Conservation (phyloP, 1,284 basidiomycete genomes). For the Jaminaea rosea region DNA sequence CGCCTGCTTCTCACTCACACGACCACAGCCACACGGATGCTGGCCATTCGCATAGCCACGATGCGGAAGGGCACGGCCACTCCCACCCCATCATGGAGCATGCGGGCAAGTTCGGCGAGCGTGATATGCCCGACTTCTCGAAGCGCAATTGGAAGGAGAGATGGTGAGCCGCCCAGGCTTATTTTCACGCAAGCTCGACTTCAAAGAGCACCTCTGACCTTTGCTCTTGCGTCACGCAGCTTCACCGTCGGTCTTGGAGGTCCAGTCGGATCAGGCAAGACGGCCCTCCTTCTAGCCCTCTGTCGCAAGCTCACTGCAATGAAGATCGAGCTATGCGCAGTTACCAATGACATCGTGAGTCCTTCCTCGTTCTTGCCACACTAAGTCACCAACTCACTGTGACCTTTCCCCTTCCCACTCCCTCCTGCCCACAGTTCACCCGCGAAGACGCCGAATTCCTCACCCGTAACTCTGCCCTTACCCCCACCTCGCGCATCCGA, state of each 20-base stretch:
- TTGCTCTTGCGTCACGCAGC: too few relatives aligned
- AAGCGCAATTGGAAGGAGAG: slow-evolving; percentile 76
- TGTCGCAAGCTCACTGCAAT: slow-evolving; percentile 71
- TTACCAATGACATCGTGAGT: slow-evolving; percentile 45
- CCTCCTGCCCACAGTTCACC: too few relatives aligned
- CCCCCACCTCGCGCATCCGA: slow-evolving; percentile 67
- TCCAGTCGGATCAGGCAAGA: slow-evolving; percentile 45
- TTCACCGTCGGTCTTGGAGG: slow-evolving; percentile 62
- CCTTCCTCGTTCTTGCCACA: too few relatives aligned
- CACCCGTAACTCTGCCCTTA: slow-evolving; percentile 80
- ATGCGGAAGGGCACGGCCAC: slow-evolving; percentile 36
- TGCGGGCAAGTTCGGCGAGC: slow-evolving; percentile 78
- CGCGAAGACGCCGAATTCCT: slow-evolving; percentile 92
- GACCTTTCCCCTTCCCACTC: too few relatives aligned
- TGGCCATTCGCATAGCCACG: slow-evolving; percentile 20
- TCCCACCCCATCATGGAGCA: slow-evolving; percentile 29
- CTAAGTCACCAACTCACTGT: too few relatives aligned
- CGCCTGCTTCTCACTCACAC: neutral
- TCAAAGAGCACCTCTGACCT: too few relatives aligned
- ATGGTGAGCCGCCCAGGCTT: too few relatives aligned
- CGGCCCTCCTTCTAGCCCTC: slow-evolving; percentile 83
- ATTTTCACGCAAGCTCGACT: too few relatives aligned
- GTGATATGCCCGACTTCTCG: slow-evolving; percentile 82
- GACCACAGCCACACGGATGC: neutral
- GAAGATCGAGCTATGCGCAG: slow-evolving; percentile 78